Evolutionary conservation across 805 yeast genomes (phyloP), one percentile per base, ranked within the genome.

Genomic region (Priceomyces castillae): DNA sequence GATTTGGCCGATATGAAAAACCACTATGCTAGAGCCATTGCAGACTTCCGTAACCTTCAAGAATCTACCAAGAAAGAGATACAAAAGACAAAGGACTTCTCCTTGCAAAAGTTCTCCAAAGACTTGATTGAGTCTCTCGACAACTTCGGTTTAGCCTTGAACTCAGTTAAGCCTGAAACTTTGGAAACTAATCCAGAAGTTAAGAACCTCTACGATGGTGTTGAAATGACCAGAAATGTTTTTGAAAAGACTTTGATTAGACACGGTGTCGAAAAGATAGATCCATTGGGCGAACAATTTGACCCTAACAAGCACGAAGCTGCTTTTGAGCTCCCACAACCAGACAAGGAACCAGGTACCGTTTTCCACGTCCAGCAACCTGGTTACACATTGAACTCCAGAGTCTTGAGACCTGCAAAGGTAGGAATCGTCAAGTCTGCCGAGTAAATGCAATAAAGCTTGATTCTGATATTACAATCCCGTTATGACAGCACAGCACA

Each of bases 301-400:
- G 96, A 90, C 64, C 97, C 97, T 49, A 88, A 90, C 68, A 75
- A 74, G 56, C 97, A 90, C 65, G 97, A 90, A 69, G 97, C 97
- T 42, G 81, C 92, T 25, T 90, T 90, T 67, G 94, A 90, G 72
- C 70, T 86, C 42, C 85, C 92, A 26, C 87, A 84, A 59, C 87
- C 90, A 39, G 94, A 80, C 54, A 87, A 88, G 67, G 92, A 86
- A 67, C 87, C 96, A 14, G 96, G 96, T 47, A 84, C 96, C 20
- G 88, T 90, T 46, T 86, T 90, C 81, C 87, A 80, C 58, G 97
- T 90, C 47, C 96, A 90, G 71, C 96, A 86, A 69, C 77, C 84
- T 18, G 97, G 97, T 34, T 90, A 83, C 71, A 81, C 84, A 46
- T 76, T 89, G 58, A 89, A 89, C 70, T 81, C 84, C 56, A 80